Evolutionary conservation across 2,329 filamentous ascomycete species (phyloP).

Genomic region (Emmonsia crescens): DNA sequence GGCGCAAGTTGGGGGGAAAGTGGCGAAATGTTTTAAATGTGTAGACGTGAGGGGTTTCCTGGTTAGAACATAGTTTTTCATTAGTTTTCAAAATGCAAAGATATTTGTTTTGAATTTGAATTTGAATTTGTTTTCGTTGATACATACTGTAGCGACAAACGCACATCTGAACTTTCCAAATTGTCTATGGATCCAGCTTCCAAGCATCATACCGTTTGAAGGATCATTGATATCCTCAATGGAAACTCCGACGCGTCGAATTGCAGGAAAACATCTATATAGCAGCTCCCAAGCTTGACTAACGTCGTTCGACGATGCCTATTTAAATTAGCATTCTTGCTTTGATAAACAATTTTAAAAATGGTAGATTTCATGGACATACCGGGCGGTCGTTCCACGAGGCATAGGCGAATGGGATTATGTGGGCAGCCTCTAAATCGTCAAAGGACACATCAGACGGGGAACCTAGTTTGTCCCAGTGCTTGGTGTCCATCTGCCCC

Average conservation of each 20-base stretch:
- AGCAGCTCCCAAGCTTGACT: background rate
- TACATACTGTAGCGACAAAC: background rate
- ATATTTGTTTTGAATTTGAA: background rate
- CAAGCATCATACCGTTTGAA: background rate
- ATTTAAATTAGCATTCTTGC: conserved; percentile 1
- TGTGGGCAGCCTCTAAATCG: background rate
- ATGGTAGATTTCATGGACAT: background rate
- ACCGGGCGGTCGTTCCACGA: background rate
- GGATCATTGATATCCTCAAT: background rate
- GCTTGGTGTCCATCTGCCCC: background rate
- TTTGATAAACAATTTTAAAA: background rate
- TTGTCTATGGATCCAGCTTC: background rate
- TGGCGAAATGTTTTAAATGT: background rate
- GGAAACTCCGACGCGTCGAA: background rate
- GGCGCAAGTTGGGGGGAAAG: background rate
- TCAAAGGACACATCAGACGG: background rate
- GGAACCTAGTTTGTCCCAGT: background rate
- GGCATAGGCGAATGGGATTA: background rate
- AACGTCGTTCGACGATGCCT: background rate
- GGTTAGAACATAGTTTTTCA: background rate
- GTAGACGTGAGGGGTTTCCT: background rate
- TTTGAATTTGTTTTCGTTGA: too few species aligned
- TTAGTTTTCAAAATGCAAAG: background rate
- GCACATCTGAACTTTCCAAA: background rate
- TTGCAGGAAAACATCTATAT: background rate